Conservation (phyloP, 2,329 filamentous ascomycete genomes). For the Exophiala alcalophila region DNA sequence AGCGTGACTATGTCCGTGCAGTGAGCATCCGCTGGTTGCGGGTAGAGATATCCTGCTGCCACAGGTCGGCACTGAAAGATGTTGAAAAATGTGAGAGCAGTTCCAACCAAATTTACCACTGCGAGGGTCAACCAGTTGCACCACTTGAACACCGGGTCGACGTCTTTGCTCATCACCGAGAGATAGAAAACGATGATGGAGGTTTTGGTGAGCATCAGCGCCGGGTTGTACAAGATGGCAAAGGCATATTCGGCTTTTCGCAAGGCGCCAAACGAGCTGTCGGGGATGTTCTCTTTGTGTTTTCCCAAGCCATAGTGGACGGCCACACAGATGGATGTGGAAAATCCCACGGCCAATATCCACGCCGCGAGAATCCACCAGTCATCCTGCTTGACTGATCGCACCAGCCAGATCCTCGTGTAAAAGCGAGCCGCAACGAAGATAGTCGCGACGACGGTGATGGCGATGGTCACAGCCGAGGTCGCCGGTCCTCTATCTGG, state of each 20-base stretch:
- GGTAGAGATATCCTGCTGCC: conserved; percentile 61
- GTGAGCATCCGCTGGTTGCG: conserved; percentile 44
- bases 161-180: conserved; percentile 64
- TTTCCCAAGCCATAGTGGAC: conserved; percentile 44
- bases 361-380: conserved; percentile 77
- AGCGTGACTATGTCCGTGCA: conserved; percentile 63
- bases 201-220: conserved; percentile 63
- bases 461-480: conserved; percentile 43
- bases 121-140: conserved; percentile 76
- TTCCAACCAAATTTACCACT: conserved; percentile 74
- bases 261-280: conserved; percentile 34
- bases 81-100: conserved; percentile 79
- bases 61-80: conserved; percentile 81
- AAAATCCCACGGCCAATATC: conserved; percentile 54
- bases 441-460: conserved; percentile 64
- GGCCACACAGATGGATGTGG: conserved; percentile 46
- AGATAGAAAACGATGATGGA: conserved; percentile 92
- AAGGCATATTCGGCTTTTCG: conserved; percentile 57
- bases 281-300: conserved; percentile 40
- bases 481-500: conserved; percentile 38
- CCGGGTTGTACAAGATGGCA: conserved; percentile 54
- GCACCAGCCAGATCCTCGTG: conserved; percentile 70
- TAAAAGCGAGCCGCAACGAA: conserved; percentile 74
- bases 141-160: conserved; percentile 72
- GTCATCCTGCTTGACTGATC: conserved; percentile 71